Percentiles rank a stretch among this genome's conserved stretches.
Conservation (phyloP, 805 yeast genomes). For the Saturnispora mendoncae region DNA sequence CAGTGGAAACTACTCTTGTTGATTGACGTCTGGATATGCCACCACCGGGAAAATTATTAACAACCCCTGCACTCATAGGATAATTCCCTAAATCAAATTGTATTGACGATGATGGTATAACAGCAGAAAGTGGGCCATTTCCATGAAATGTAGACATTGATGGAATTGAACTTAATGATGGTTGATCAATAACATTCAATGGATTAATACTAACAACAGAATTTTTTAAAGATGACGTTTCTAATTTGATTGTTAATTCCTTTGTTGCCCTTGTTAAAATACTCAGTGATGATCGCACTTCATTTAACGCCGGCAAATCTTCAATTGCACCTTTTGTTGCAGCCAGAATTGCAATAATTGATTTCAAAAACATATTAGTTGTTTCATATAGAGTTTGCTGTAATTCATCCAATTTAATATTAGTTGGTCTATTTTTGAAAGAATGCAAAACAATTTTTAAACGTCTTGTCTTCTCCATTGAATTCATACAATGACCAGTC, state of each 20-base stretch:
- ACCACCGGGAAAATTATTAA: slow-evolving; percentile 4
- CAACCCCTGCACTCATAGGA: slow-evolving; percentile 7
- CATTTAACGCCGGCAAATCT: slow-evolving; percentile 72
- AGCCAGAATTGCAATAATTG: slow-evolving; percentile 75
- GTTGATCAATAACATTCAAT: slow-evolving; percentile 23
- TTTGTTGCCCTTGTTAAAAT: slow-evolving; percentile 80
- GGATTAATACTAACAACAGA: slow-evolving; percentile 20
- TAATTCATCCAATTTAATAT: slow-evolving; percentile 31
- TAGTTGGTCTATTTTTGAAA: slow-evolving; percentile 29
- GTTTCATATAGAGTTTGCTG: slow-evolving; percentile 76
- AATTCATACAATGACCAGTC: slow-evolving; percentile 64
- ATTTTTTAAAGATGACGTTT: slow-evolving; percentile 44
- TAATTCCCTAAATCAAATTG: neutral
- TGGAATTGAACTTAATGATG: slow-evolving; percentile 30
- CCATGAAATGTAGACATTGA: slow-evolving; percentile 27
- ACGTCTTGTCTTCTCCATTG: slow-evolving; percentile 74
- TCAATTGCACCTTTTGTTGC: slow-evolving; percentile 74
- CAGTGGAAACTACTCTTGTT: neutral
- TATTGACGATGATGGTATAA: neutral
- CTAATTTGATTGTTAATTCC: slow-evolving; percentile 82
- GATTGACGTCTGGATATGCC: slow-evolving; percentile 3
- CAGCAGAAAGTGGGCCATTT: slow-evolving; percentile 13
- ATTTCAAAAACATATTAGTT: slow-evolving; percentile 69
- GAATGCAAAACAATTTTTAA: slow-evolving; percentile 46
- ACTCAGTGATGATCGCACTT: slow-evolving; percentile 71